phyloP scores from a whole-genome alignment of 805 yeast species.

The Lachancea waltii region DNA sequence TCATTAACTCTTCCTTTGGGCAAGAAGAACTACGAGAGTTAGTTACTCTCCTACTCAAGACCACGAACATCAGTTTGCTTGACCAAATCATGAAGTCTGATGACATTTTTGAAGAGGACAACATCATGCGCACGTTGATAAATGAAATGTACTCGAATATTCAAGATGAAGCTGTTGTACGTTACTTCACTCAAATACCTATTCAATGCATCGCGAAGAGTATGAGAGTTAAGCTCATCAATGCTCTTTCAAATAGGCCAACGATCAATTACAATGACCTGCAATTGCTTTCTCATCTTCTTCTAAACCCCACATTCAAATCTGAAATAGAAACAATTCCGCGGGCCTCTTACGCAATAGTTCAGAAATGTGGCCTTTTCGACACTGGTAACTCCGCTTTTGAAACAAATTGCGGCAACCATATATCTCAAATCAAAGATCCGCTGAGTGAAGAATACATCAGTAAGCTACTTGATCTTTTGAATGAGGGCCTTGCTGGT shows the following conservation, averaged over 20 bases:
- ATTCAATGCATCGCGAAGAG: constrained; percentile 42
- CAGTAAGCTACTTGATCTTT: background rate
- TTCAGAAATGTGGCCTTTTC: constrained; percentile 11
- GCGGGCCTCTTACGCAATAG: constrained; percentile 15
- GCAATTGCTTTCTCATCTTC: constrained; percentile 34
- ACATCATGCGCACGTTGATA: constrained; percentile 32
- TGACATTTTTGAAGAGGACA: constrained; percentile 43
- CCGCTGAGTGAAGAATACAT: constrained; percentile 16
- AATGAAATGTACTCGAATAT: constrained; percentile 15
- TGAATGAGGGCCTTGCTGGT: background rate
- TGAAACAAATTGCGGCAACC: constrained; percentile 36
- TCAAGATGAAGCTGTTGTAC: constrained; percentile 3
- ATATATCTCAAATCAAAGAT: constrained; percentile 37
- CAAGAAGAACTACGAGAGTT: constrained; percentile 28
- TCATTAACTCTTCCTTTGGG: constrained; percentile 35
- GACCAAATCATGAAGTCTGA: constrained; percentile 31
- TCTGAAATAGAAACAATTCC: constrained; percentile 45
- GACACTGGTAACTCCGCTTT: constrained; percentile 26
- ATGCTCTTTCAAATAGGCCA: constrained; percentile 17
- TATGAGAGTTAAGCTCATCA: constrained; percentile 24
- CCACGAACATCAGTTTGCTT: constrained; percentile 18
- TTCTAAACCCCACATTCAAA: constrained; percentile 47
- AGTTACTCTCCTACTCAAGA: constrained; percentile 27
- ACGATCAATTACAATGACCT: constrained; percentile 8
- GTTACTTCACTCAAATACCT: constrained; percentile 36